phyloP scores from a whole-genome alignment of 805 yeast genomes.

The Wickerhamiella siamensis region DNA sequence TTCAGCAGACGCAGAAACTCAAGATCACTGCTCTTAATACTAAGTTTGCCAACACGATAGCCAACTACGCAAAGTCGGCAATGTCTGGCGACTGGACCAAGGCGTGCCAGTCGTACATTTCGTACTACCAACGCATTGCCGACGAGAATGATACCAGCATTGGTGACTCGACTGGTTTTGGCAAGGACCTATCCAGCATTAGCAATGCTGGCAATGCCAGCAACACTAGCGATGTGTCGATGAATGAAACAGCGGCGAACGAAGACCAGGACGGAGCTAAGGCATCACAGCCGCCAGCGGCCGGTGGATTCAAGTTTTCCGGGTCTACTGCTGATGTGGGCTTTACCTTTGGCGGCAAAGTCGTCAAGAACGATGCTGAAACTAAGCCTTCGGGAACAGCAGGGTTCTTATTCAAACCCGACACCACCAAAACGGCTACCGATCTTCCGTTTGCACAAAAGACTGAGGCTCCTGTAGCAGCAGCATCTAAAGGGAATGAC shows the following conservation, averaged over 20 bases:
- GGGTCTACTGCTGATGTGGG: slow-evolving; percentile 6
- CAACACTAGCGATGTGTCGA: not conserved
- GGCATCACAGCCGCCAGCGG: slow-evolving; percentile 6
- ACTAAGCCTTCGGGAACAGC: slow-evolving; percentile 4
- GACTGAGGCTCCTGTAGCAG: not conserved
- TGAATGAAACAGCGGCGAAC: too few species aligned
- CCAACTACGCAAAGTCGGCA: slow-evolving; percentile 6
- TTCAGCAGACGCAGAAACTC: slow-evolving; percentile 8
- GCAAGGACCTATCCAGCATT: too few species aligned
- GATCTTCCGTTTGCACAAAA: not conserved
- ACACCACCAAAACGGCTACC: slow-evolving; percentile 11
- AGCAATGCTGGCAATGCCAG: too few species aligned
- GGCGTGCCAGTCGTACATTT: slow-evolving; percentile 14
- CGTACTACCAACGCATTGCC: slow-evolving; percentile 8
- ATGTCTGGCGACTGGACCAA: slow-evolving; percentile 13
- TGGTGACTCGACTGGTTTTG: not conserved
- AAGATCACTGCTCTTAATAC: slow-evolving; percentile 12
- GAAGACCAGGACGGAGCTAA: not conserved
- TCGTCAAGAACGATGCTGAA: slow-evolving; percentile 7
- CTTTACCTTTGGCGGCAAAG: slow-evolving; percentile 16
- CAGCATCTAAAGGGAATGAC: not conserved
- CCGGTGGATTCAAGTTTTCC: slow-evolving; percentile 14
- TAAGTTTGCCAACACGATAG: slow-evolving; percentile 11
- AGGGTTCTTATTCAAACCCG: slow-evolving; percentile 13
- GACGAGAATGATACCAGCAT: not conserved